Conservation (phyloP, 495 filamentous ascomycete species). For the Cercophora samala region DNA sequence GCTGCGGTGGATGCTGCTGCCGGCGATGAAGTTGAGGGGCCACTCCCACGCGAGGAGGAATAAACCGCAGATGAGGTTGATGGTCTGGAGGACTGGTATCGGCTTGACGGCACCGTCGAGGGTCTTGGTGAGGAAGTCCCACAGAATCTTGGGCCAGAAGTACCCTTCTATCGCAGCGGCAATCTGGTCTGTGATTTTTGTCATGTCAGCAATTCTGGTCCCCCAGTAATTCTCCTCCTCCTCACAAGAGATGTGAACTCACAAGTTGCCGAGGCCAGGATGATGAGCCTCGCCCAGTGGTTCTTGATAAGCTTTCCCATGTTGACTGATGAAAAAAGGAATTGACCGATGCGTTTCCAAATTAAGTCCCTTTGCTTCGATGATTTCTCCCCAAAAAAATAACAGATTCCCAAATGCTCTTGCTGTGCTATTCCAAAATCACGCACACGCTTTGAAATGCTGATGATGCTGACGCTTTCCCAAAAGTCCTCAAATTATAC, state of each 20-base stretch:
- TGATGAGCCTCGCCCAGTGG: constrained; percentile 92
- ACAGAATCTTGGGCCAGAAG: constrained; percentile 99
- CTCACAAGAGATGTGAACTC: constrained; percentile 39
- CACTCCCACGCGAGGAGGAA: constrained; percentile 85
- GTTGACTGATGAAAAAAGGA: constrained; percentile 31
- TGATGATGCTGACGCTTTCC: constrained; percentile 6
- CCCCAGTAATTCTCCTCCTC: background rate
- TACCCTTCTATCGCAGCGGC: constrained; percentile 78
- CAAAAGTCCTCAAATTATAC: constrained; percentile 1
- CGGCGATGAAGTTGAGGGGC: constrained; percentile 67
- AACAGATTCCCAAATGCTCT: constrained; percentile 23
- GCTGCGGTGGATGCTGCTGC: constrained; percentile 72
- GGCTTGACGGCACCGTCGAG: constrained; percentile 83
- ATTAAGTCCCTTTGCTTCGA: background rate
- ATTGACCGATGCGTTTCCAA: background rate
- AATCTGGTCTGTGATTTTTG: constrained; percentile 64
- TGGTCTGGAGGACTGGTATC: constrained; percentile 82
- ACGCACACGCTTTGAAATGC: constrained; percentile 20
- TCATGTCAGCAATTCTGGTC: constrained; percentile 18
- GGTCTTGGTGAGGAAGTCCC: constrained; percentile 92
- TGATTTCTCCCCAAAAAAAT: background rate
- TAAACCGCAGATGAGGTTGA: constrained; percentile 91
- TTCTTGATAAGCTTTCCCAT: constrained; percentile 99
- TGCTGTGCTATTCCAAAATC: constrained; percentile 22
- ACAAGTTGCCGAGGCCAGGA: constrained; percentile 82